Conservation (phyloP, 306 rosid species). For the Vigna angularis region DNA sequence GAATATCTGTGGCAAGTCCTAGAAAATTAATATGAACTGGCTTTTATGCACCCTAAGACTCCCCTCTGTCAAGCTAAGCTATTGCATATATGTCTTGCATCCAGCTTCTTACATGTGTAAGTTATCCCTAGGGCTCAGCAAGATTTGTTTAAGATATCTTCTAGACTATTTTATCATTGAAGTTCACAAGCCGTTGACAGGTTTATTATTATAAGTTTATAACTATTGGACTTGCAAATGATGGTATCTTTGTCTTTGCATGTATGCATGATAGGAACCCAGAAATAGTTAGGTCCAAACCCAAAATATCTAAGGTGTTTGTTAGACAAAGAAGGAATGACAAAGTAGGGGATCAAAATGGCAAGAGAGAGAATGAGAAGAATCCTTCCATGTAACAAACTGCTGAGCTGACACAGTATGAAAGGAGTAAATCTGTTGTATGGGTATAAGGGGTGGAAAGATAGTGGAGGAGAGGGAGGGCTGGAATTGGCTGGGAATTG, state of each 20-base stretch:
- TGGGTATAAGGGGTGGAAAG: too few relatives aligned
- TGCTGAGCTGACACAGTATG: too few relatives aligned
- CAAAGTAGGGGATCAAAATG: too few relatives aligned
- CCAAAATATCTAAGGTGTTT: too few relatives aligned
- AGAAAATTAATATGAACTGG: not conserved
- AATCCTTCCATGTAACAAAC: too few relatives aligned
- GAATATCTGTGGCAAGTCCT: not conserved
- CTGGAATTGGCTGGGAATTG: too few relatives aligned
- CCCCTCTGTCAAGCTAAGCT: not conserved
- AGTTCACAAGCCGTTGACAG: slow-evolving; percentile 35
- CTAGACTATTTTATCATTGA: slow-evolving; percentile 6
- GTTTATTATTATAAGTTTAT: slow-evolving; percentile 11
- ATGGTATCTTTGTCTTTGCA: slow-evolving; percentile 19
- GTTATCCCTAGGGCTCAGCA: not conserved
- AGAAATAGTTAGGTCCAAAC: too few relatives aligned
- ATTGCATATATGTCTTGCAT: not conserved
- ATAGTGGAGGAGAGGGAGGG: too few relatives aligned
- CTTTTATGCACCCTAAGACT: not conserved
- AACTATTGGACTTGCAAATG: slow-evolving; percentile 12
- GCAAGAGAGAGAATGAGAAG: too few relatives aligned
- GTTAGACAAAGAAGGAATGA: too few relatives aligned
- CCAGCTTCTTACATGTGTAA: not conserved
- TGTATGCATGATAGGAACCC: not conserved
- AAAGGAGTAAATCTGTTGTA: too few relatives aligned
- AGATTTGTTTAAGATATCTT: not conserved